Conservation (phyloP, 1,284 basidiomycete species). For the Ustilago hordei region DNA sequence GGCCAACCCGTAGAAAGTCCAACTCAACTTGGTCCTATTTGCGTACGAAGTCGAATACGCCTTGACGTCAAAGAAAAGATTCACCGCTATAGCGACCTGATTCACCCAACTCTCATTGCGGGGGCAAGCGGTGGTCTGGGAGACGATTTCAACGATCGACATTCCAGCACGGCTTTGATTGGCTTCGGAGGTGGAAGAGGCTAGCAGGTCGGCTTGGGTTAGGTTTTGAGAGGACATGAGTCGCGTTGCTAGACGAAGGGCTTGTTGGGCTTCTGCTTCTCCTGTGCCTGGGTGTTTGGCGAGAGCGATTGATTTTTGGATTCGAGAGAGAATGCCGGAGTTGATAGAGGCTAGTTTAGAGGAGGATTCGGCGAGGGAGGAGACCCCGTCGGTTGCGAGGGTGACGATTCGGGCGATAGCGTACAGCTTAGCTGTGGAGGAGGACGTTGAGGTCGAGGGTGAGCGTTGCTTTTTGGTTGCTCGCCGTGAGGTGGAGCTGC, state of each 20-base stretch:
- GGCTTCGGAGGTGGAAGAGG: constrained; percentile 25
- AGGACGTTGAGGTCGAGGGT: neutral
- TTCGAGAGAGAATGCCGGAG: constrained; percentile 48
- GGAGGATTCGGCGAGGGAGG: constrained; percentile 19
- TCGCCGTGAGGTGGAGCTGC: constrained; percentile 1
- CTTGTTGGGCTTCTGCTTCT: constrained; percentile 54
- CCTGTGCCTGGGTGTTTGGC: constrained; percentile 52
- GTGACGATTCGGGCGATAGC: constrained; percentile 37
- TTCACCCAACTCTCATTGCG: constrained; percentile 53
- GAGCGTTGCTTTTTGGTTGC: neutral
- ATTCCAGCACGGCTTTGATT: constrained; percentile 42
- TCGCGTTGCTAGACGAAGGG: constrained; percentile 43
- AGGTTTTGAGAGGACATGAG: constrained; percentile 54
- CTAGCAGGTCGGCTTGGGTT: constrained; percentile 51
- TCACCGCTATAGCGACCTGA: constrained; percentile 46
- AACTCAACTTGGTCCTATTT: constrained; percentile 39
- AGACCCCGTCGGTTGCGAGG: constrained; percentile 40
- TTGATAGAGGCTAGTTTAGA: constrained; percentile 38
- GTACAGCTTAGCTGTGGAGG: constrained; percentile 30
- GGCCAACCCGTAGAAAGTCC: constrained; percentile 57
- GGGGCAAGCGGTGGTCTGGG: constrained; percentile 29
- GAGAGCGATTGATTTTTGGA: constrained; percentile 50
- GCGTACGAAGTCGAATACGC: constrained; percentile 43
- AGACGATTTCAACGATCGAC: constrained; percentile 50
- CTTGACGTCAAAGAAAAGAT: constrained; percentile 53